Evolutionary conservation across 202 grass and related monocot genomes (phyloP).

Genomic region (Brachypodium distachyon): DNA sequence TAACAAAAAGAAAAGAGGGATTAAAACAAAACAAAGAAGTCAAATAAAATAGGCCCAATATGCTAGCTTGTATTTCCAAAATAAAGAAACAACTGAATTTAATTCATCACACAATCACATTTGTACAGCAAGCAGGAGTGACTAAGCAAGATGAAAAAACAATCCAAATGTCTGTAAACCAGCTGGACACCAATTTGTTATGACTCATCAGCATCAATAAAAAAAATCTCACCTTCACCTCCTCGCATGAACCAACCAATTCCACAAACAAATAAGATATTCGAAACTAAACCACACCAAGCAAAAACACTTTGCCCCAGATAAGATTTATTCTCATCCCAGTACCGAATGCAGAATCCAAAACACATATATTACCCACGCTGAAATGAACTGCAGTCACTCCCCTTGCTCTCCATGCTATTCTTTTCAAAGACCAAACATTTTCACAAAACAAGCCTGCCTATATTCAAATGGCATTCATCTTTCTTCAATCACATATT

Average conservation of each 20-base stretch:
- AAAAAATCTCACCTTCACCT: neutral
- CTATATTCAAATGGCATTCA: too few species aligned
- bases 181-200: neutral
- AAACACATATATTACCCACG: too few species aligned
- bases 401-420: too few species aligned
- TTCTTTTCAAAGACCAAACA: too few species aligned
- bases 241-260: too few species aligned
- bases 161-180: neutral
- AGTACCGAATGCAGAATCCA: neutral
- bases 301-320: neutral
- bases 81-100: neutral
- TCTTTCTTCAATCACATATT: too few species aligned
- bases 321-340: neutral
- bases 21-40: neutral
- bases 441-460: too few species aligned
- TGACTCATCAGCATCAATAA: neutral
- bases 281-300: neutral
- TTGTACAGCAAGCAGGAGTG: neutral
- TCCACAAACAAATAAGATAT: neutral
- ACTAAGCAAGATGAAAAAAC: neutral
- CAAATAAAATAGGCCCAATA: neutral
- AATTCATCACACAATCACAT: neutral
- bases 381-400: too few species aligned
- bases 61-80: neutral
- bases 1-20: too few species aligned